Base-by-base conservation (phyloP, 2,329 filamentous ascomycete species). In the Aspergillus arachidicola region DNA sequence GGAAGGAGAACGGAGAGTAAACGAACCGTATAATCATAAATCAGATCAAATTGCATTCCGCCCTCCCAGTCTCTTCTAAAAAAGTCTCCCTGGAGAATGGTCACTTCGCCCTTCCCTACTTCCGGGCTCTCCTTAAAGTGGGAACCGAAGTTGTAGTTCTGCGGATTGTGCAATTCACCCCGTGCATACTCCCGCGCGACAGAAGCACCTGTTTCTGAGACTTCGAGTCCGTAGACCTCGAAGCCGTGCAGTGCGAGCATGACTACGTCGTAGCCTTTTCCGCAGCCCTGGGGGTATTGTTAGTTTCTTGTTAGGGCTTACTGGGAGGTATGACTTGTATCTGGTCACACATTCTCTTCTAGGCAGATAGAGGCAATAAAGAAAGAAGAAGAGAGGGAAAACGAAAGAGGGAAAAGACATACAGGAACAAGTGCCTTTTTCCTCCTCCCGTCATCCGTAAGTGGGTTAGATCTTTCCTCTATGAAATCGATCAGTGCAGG, bases 51-150 rank as follows among this genome's bases (percentile, higher is more conserved):
- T 4, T 50, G 26, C 41, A 57, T 28, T 26, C 30, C 51, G 36
- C 3, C 26, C 48, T 59, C 50, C 64, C 66, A 68, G 21, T 65
- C 59, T 6, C 55, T 38, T 26, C 59, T 36, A n/a, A 68, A 69
- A 26, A 68, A 69, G 28, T 93, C 88, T 1, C 86, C 89, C 2
- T 76, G 72, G 6, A 91, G 64, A 80, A 87, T 90, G 1, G 80
- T 82, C 28, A 86, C 79, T 4, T 71, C 72, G 0, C 90, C 90
- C 53, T 23, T 57, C 5, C 50, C 61, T 23, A 54, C n/a, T 21
- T 12, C 51, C 2, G 43, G 36, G 43, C 59, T 38, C 6, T 11
- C 19, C 26, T n/a, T 21, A 46, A 28, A 43, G 1, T 14, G 23
- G 34, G 43, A n/a, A 5, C 68, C 65, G 41, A 72, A 71, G 57